Evolutionary conservation across 371 early-diverging fungal species (phyloP).

Genomic region (Synchytrium microbalum): DNA sequence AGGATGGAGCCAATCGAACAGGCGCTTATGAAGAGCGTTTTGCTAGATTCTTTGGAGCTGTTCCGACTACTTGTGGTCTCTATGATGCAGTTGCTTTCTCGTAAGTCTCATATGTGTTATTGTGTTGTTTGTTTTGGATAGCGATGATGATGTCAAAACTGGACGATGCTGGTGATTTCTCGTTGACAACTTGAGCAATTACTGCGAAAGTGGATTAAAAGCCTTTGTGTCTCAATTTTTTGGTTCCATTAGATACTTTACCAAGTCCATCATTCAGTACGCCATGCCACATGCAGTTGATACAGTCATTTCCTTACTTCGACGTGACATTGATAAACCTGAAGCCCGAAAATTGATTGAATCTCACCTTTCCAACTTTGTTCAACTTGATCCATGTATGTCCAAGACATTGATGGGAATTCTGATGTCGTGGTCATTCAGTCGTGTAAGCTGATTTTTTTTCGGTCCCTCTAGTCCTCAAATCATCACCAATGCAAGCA

Average conservation of each 20-base stretch:
- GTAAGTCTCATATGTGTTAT: neutral
- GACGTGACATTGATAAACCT: too few species aligned
- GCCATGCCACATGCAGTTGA: too few species aligned
- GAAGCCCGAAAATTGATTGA: too few species aligned
- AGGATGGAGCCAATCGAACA: neutral
- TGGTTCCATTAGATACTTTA: neutral
- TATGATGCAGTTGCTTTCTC: neutral
- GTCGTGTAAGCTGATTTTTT: too few species aligned
- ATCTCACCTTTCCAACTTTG: too few species aligned
- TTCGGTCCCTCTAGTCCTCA: neutral
- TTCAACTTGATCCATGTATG: too few species aligned
- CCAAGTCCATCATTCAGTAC: too few species aligned
- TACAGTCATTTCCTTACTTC: too few species aligned
- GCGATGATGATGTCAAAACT: neutral
- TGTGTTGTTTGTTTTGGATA: neutral
- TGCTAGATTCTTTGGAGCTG: constrained; percentile 2
- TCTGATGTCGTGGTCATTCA: too few species aligned
- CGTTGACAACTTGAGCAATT: neutral
- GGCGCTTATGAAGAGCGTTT: neutral
- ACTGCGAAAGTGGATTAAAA: neutral
- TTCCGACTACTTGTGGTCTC: neutral
- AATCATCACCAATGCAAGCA: neutral
- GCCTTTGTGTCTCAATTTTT: neutral
- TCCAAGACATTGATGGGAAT: too few species aligned
- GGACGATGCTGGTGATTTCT: neutral